phyloP scores from a whole-genome alignment of 2,329 filamentous ascomycete genomes.

The Trichoderma arundinaceum region DNA sequence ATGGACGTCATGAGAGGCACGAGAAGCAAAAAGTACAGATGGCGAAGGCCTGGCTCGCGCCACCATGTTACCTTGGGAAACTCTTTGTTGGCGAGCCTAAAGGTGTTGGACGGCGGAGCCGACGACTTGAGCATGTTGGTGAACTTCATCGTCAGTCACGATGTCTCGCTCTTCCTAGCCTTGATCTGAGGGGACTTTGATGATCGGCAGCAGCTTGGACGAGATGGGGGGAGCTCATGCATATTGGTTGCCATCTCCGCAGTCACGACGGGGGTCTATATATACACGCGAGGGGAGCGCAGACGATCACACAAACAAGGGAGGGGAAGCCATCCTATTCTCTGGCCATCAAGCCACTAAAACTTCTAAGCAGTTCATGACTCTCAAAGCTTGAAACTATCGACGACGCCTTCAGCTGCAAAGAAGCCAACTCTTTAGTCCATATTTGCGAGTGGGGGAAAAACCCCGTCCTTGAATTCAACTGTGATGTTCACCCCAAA shows the following conservation, averaged over 20 bases:
- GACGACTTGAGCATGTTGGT: background rate
- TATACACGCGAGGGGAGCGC: background rate
- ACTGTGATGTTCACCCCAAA: background rate
- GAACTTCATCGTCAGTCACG: slow-evolving; percentile 5
- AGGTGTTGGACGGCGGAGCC: slow-evolving; percentile 18
- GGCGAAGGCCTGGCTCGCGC: background rate
- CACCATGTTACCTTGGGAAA: slow-evolving; percentile 27
- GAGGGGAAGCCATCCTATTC: slow-evolving; percentile 4
- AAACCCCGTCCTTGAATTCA: background rate
- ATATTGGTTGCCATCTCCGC: slow-evolving; percentile 1
- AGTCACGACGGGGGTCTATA: background rate
- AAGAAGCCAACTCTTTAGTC: slow-evolving; percentile 16
- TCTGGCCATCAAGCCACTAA: slow-evolving; percentile 14
- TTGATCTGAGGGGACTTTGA: background rate
- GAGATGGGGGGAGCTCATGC: background rate
- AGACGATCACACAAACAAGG: background rate
- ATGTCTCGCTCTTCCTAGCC: background rate
- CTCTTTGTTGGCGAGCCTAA: slow-evolving; percentile 20
- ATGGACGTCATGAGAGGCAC: slow-evolving; percentile 23
- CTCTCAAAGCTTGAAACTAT: slow-evolving; percentile 9
- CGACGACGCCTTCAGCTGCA: slow-evolving; percentile 3
- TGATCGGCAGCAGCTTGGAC: background rate
- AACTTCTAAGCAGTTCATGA: background rate
- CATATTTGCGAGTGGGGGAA: slow-evolving; percentile 1
- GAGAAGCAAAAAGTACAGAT: slow-evolving; percentile 11